Conservation (phyloP, 2,329 filamentous ascomycete genomes). For the Neoscytalidium dimidiatum region DNA sequence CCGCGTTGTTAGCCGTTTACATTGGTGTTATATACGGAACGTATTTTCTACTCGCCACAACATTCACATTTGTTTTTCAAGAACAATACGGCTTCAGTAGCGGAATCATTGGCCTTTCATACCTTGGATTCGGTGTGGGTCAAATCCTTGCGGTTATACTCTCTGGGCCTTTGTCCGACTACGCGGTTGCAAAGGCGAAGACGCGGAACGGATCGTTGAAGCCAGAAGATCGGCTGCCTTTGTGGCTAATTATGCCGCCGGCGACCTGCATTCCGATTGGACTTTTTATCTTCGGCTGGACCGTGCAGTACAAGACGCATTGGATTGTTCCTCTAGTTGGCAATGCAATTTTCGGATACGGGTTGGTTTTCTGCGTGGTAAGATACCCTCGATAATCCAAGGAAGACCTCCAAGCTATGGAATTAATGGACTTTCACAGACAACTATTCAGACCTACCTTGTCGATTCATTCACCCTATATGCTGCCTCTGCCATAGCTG, state of each 20-base stretch:
- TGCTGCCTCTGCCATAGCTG: conserved; percentile 61
- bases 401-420: conserved; percentile 42
- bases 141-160: conserved; percentile 40
- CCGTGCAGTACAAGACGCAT: conserved; percentile 54
- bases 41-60: conserved; percentile 42
- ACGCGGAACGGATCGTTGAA: conserved; percentile 31
- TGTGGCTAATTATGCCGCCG: conserved; percentile 40
- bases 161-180: conserved; percentile 40
- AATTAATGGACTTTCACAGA: conserved; percentile 43
- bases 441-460: conserved; percentile 59
- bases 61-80: conserved; percentile 39
- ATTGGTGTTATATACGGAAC: conserved; percentile 50
- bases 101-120: conserved; percentile 34
- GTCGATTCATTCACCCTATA: conserved; percentile 62
- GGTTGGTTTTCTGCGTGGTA: conserved; percentile 36
- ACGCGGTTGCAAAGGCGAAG: conserved; percentile 37
- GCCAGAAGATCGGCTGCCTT: conserved; percentile 46
- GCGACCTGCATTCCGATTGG: conserved; percentile 42
- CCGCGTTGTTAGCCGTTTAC: conserved; percentile 51
- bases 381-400: neutral
- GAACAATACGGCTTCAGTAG: conserved; percentile 35
- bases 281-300: conserved; percentile 59
- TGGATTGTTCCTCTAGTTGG: conserved; percentile 61
- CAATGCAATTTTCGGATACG: conserved; percentile 52
- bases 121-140: conserved; percentile 39